Percentiles rank a stretch among this genome's conserved stretches.
Evolutionary conservation across 345 rosid species (phyloP).

Genomic region (Populus simonii): DNA sequence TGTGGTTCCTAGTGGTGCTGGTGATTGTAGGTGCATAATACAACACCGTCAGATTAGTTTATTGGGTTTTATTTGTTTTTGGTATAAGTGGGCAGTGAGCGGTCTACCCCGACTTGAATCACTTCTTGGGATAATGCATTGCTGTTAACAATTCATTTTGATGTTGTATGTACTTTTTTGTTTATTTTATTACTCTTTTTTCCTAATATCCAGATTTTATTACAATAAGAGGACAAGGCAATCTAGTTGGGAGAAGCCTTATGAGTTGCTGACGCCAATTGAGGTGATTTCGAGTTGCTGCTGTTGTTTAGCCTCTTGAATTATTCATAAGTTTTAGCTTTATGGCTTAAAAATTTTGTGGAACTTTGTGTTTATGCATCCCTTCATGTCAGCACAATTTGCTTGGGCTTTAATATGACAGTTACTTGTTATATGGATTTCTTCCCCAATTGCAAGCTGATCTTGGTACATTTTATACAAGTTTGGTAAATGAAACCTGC

Average conservation of each 20-base stretch:
- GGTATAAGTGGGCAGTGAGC: background rate
- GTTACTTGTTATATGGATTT: conserved; percentile 3
- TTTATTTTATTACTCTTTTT: conserved; percentile 11
- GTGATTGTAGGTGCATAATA: background rate
- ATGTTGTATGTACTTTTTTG: conserved; percentile 7
- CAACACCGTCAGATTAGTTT: conserved; percentile 5
- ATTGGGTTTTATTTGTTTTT: background rate
- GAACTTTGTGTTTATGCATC: background rate
- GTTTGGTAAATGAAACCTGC: conserved; percentile 16
- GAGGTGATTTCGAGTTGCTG: conserved; percentile 58
- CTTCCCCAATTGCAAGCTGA: conserved; percentile 7
- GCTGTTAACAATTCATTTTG: background rate
- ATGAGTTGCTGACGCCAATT: conserved; percentile 80
- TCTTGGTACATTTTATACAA: conserved; percentile 11
- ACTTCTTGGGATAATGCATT: background rate
- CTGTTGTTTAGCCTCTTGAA: conserved; percentile 1
- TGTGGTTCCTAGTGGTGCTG: conserved; percentile 7
- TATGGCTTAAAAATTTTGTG: background rate
- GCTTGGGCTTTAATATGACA: background rate
- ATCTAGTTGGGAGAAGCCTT: conserved; percentile 95
- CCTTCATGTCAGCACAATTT: background rate
- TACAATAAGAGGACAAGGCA: conserved; percentile 72
- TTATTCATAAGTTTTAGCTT: conserved; percentile 7
- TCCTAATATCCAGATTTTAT: conserved; percentile 57
- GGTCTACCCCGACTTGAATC: background rate